Evolutionary conservation across 192 early-diverging fungal species (phyloP), one percentile per base, ranked within the genome.

Genomic region (Dissophora ornata): DNA sequence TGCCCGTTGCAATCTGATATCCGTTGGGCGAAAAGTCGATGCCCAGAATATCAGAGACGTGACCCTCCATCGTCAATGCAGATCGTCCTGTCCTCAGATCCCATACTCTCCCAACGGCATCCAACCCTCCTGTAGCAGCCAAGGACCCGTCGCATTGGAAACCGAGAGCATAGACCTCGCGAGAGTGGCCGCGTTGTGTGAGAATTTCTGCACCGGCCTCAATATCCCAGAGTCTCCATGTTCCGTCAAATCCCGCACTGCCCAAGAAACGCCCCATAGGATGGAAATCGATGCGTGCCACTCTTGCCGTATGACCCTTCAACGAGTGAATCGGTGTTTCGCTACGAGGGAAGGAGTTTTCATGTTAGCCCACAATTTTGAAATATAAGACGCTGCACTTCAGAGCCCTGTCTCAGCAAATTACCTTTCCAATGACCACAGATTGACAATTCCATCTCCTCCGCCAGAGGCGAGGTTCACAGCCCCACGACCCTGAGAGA

Each of bases 181-280:
- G 85, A 16, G 95, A 92, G 79, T 99, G 97, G 13, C 97, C 97
- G 65, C 97, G 94, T 65, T 99, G 97, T 51, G 94, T 75, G 38
- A 99, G 62, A 2, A 99, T 71, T 57, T 96, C 95, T 32, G 85
- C 60, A 40, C 84, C 80, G 0, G 90, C 87, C 45, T 92, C 87
- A 19, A 91, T 84, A 77, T 99, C 97, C 95, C 96, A 99, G n/a
- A 99, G 85, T 48, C 97, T 85, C 97, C 97, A 99, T 16, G 95
- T 94, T 36, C 87, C 88, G 69, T 99, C 97, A 65, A 87, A 94
- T 58, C 78, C 82, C 28, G 87, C 80, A 21, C 84, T 86, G 6
- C 91, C 97, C 48, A 99, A 69, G 61, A 87, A 97, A 44, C 85
- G 71, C 9, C 96, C 97, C 18, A 89, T 89, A 6, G 97, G 96